These are phyloP conservation scores for Podaxis sp. DNA, from an alignment of 768 basidiomycete species.

Conservation along the genomic window DNA sequence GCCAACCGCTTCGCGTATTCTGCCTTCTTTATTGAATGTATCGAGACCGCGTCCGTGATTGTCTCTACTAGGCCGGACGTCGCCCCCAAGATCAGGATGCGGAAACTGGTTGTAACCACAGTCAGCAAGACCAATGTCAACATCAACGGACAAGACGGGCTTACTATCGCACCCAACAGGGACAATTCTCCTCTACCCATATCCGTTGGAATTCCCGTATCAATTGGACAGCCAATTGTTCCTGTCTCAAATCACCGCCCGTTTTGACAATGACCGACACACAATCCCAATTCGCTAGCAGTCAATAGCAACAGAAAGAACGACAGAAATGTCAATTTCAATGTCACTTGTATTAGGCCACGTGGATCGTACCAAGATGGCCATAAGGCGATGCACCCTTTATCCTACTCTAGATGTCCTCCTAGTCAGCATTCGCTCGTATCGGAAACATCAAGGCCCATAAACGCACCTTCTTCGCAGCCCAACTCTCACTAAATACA, in stretches of 20 bases:
- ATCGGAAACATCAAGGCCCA: not conserved
- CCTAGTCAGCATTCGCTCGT: not conserved
- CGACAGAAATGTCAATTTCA: conserved; percentile 1
- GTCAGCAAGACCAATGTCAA: too few relatives aligned
- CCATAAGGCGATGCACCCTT: conserved; percentile 94
- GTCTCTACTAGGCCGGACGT: conserved; percentile 95
- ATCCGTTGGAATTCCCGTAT: conserved; percentile 92
- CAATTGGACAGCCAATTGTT: conserved; percentile 94
- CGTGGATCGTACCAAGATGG: conserved; percentile 66
- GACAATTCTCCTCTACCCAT: conserved; percentile 91
- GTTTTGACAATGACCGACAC: conserved; percentile 98
- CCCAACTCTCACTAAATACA: conserved; percentile 95
- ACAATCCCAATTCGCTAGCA: conserved; percentile 77
- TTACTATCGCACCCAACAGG: conserved; percentile 93
- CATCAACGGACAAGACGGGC: conserved; percentile 19
- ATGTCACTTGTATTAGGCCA: conserved; percentile 2
- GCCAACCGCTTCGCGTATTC: conserved; percentile 91
- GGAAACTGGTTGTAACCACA: conserved; percentile 59
- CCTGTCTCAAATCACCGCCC: conserved; percentile 93
- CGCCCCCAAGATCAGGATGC: conserved; percentile 92
- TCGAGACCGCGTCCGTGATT: conserved; percentile 96
- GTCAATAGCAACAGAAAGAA: not conserved
- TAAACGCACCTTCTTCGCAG: conserved; percentile 75
- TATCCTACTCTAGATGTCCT: conserved; percentile 68
- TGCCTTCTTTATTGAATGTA: conserved; percentile 99